phyloP scores from a whole-genome alignment of 2,329 filamentous ascomycete genomes.

The Fusarium mexicanum region DNA sequence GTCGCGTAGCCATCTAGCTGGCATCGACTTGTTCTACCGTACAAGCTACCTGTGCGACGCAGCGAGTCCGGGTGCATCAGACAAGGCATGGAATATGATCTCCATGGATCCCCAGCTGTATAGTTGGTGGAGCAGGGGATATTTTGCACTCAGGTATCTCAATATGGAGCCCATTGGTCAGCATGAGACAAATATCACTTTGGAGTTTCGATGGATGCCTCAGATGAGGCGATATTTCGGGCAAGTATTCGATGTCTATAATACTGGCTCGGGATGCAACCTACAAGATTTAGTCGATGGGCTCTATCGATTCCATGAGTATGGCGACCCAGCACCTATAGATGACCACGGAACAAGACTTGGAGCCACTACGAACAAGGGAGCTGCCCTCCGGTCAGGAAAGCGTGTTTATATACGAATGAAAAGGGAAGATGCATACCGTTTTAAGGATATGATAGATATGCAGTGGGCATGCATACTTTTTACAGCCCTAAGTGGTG shows the following conservation, averaged over 20 bases:
- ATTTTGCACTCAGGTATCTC: neutral
- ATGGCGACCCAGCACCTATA: neutral
- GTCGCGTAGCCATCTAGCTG: neutral
- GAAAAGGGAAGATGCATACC: neutral
- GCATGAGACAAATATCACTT: neutral
- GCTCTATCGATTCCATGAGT: neutral
- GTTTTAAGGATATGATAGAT: neutral
- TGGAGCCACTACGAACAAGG: neutral
- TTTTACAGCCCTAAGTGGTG: neutral
- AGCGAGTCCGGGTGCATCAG: neutral
- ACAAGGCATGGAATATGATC: neutral
- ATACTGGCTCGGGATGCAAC: neutral
- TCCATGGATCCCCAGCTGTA: neutral
- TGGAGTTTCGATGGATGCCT: neutral
- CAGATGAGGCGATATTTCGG: neutral
- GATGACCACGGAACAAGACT: neutral
- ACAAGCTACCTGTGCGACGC: neutral
- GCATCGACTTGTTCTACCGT: neutral
- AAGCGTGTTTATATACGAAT: neutral
- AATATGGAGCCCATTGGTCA: neutral
- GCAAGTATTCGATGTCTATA: neutral
- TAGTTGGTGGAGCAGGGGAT: neutral
- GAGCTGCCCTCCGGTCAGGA: neutral
- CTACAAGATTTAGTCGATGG: neutral
- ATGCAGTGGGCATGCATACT: neutral